phyloP scores from a whole-genome alignment of 768 basidiomycete genomes.

The Termitomyces heimii region DNA sequence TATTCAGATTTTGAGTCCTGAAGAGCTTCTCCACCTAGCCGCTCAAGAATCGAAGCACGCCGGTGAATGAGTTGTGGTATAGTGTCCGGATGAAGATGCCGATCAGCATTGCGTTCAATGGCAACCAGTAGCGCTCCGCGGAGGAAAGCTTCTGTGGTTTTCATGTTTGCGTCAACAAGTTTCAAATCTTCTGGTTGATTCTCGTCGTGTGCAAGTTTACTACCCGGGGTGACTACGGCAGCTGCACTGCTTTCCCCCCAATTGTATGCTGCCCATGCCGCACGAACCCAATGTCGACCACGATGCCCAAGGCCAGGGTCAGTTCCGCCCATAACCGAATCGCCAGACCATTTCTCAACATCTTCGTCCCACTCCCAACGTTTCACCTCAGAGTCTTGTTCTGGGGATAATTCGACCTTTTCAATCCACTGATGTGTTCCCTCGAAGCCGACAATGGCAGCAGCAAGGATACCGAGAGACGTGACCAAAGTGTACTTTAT shows the following conservation, averaged over 20 bases:
- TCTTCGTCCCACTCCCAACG: slow-evolving; percentile 69
- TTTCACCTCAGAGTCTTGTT: slow-evolving; percentile 44
- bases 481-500: slow-evolving; percentile 45
- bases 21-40: slow-evolving; percentile 47
- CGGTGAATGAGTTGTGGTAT: slow-evolving; percentile 47
- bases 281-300: slow-evolving; percentile 56
- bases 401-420: slow-evolving; percentile 37
- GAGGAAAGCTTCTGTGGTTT: slow-evolving; percentile 49
- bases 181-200: slow-evolving; percentile 30
- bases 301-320: slow-evolving; percentile 60
- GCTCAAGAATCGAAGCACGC: slow-evolving; percentile 54
- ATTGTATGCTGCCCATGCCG: slow-evolving; percentile 67
- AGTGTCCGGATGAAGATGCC: slow-evolving; percentile 43
- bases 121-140: slow-evolving; percentile 42
- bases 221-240: slow-evolving; percentile 30
- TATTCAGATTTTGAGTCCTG: slow-evolving; percentile 52
- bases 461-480: slow-evolving; percentile 34
- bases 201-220: slow-evolving; percentile 27
- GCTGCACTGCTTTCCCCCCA: slow-evolving; percentile 48
- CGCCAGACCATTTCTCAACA: slow-evolving; percentile 56
- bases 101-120: slow-evolving; percentile 29
- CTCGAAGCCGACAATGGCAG: slow-evolving; percentile 46
- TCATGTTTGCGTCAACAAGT: slow-evolving; percentile 49
- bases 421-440: slow-evolving; percentile 63
- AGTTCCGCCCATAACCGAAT: slow-evolving; percentile 53